Evolutionary conservation across 2,329 filamentous ascomycete genomes (phyloP), one percentile per base, ranked within the genome.

Genomic region (Epichloe typhina): DNA sequence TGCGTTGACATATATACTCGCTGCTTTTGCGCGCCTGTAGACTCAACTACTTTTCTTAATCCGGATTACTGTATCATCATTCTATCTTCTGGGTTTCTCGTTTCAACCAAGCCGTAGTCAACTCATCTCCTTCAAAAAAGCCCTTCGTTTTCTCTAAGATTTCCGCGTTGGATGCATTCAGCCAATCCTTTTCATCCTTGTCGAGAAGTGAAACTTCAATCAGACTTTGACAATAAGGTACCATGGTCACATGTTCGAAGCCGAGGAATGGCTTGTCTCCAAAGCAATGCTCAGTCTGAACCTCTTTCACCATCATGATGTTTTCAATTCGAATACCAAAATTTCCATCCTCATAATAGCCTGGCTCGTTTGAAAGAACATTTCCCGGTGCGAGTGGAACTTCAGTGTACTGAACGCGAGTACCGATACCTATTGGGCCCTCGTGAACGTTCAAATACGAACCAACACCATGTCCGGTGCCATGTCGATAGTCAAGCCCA

Each of bases 301-400:
- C 84, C 64, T 96, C 89, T 57, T 80, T 84, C 33, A 94, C 88
- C 74, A 97, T 84, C 56, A 95, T 81, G 61, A 98, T 82, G 65
- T 98, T 98, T 69, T 98, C 93, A 61, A 96, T 96, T 17, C 93
- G 84, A 58, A 98, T 93, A 17, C 93, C 93, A 62, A 95, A 98
- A 39, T 82, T 82, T 46, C 89, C 91, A 60, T 98, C 93, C 66
- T 97, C 90, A 65, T 98, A 98, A 70, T 90, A 98, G 33, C 93
- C 93, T 2, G 93, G 93, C 67, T 98, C 89, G 61, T 96, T 89
- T 2, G 91, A 97, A 49, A 97, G 81, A 40, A 98, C 91, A 60
- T 98, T 96, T 43, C 93, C 93, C n/a, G 88, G 76, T 0, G 88
- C 80, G 33, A 98, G 75, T 0, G 93, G 78, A 5, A 97, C 90